These are phyloP conservation scores for Phytophthora ramorum DNA, from an alignment of 352 stramenopile species.

Conservation along the genomic window DNA sequence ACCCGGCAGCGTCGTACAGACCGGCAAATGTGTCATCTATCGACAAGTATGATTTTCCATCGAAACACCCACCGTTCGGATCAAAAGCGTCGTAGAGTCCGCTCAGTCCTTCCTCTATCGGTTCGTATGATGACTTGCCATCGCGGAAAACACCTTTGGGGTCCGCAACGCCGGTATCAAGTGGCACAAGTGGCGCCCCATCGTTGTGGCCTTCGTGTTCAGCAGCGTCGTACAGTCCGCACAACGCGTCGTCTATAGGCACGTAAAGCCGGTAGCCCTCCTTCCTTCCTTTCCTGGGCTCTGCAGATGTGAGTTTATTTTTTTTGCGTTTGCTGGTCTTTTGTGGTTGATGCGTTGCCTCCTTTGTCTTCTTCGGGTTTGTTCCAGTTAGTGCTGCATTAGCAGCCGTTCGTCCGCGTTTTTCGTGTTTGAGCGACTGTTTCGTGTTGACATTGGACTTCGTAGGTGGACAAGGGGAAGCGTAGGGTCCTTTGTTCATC, in stretches of 20 bases:
- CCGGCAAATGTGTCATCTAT: background rate
- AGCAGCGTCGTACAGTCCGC: background rate
- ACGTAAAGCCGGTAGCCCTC: background rate
- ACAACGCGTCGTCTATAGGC: background rate
- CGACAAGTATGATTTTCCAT: background rate
- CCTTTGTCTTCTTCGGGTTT: background rate
- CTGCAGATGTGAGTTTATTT: background rate
- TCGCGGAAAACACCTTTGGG: background rate
- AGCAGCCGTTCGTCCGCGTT: background rate
- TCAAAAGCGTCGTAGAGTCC: conserved; percentile 1
- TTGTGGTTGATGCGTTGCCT: background rate
- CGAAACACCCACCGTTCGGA: background rate
- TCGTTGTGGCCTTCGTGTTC: conserved; percentile 1
- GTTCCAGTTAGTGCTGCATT: background rate
- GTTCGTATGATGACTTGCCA: background rate
- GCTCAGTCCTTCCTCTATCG: background rate
- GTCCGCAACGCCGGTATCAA: background rate
- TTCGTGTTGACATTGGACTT: conserved; percentile 3
- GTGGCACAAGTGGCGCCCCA: background rate
- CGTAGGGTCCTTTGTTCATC: conserved; percentile 6
- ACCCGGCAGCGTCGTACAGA: background rate
- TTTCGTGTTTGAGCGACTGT: background rate
- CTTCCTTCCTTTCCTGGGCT: conserved; percentile 6
- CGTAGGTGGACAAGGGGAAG: background rate
- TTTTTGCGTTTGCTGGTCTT: background rate